Percentiles rank a stretch among this genome's conserved stretches.
phyloP scores from a whole-genome alignment of 116 monocot species.

The Posidonia oceanica region DNA sequence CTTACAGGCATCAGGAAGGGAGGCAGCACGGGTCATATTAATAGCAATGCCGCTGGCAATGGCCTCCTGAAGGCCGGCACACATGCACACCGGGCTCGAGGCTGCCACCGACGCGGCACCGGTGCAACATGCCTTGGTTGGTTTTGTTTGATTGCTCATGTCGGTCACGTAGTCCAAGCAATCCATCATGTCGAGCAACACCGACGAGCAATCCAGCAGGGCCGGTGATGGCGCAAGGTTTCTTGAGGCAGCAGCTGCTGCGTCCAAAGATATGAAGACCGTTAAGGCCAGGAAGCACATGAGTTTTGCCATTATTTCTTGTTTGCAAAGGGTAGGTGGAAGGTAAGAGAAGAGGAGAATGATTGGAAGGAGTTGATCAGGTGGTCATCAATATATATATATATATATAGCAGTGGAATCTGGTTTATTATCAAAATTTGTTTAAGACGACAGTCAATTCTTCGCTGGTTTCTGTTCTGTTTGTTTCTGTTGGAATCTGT shows the following conservation, averaged over 20 bases:
- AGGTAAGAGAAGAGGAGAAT: not conserved
- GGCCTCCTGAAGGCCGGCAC: not conserved
- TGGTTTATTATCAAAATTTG: too few species aligned
- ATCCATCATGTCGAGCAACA: not conserved
- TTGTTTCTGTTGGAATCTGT: too few species aligned
- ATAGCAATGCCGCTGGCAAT: not conserved
- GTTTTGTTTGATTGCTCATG: not conserved
- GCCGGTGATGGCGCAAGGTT: not conserved
- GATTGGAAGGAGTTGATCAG: not conserved
- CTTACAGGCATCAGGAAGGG: not conserved
- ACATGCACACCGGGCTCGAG: not conserved
- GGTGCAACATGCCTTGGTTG: not conserved
- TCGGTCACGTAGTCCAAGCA: constrained; percentile 3
- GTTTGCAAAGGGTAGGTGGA: not conserved
- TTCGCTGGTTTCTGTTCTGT: too few species aligned
- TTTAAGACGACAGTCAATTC: too few species aligned
- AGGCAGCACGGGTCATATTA: not conserved
- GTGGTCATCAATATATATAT: too few species aligned
- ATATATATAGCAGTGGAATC: too few species aligned
- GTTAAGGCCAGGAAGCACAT: not conserved
- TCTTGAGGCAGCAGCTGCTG: not conserved
- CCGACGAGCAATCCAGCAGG: constrained; percentile 12
- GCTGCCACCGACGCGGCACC: not conserved
- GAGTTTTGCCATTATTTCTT: not conserved
- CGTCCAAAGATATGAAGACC: not conserved